Evolutionary conservation across 2,329 filamentous ascomycete species (phyloP), one percentile per base, ranked within the genome.

Genomic region (Tolypocladium tropicale): DNA sequence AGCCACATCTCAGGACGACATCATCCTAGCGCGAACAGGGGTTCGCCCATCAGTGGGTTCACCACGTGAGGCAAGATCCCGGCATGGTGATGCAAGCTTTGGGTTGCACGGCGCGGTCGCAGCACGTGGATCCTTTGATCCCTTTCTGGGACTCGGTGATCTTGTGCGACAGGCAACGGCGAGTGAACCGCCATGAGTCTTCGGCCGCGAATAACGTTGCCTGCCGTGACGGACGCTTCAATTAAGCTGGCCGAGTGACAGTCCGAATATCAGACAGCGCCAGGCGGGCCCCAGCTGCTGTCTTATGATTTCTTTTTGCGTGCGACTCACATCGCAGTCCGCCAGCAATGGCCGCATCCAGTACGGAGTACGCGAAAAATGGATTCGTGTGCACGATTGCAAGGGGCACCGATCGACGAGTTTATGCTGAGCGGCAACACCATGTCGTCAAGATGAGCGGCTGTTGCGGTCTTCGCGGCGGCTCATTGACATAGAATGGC

Each of bases 41-140:
- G 57, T 57, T 57, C 53, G 54, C 57, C 54, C 59, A 58, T 62
- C 56, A 50, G 60, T 56, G 56, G 61, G 62, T 60, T 56, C 56
- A 56, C 60, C 57, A 59, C 58, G 60, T 62, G 60, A 62, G 58
- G 58, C 36, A 25, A 52, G 52, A 55, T 54, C 53, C 55, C 59
- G 53, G 56, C 52, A 49, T 59, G 37, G 46, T 57, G 52, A 54
- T 55, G 54, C 52, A 61, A 57, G 36, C 48, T 57, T 56, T 53
- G 50, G 55, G 55, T 39, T 23, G 41, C 57, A 60, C 59, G 59
- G 52, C 53, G 55, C 54, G 55, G 34, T 53, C 55, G 49, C 56
- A 57, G 57, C 58, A 60, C 59, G 61, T 62, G 61, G 60, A 60
- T 28, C 59, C 56, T 57, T 43, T 51, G 39, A 60, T 28, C 59